Percentiles rank a stretch among this genome's conserved stretches.
phyloP scores from a whole-genome alignment of 306 rosid genomes.

The Acacia melanoxylon region DNA sequence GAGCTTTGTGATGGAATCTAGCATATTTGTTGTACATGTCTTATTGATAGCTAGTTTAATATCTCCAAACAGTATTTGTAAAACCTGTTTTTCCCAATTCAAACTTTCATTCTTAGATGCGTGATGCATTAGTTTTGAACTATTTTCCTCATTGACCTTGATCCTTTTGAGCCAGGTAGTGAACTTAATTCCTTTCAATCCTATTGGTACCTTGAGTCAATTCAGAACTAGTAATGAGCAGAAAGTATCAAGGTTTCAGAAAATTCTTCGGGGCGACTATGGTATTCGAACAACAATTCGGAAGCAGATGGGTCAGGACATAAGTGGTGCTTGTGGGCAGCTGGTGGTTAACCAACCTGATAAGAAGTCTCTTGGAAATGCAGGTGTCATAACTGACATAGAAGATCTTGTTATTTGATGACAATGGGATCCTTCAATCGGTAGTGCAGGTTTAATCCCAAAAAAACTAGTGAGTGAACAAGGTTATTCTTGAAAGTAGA shows the following conservation, averaged over 20 bases:
- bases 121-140: background rate
- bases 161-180: slow-evolving; percentile 68
- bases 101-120: background rate
- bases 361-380: slow-evolving; percentile 48
- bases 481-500: background rate
- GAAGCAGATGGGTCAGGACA: slow-evolving; percentile 95
- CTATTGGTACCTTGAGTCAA: slow-evolving; percentile 81
- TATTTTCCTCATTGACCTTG: slow-evolving; percentile 8
- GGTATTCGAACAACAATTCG: slow-evolving; percentile 82
- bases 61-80: background rate
- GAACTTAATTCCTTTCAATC: slow-evolving; percentile 94
- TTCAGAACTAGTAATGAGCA: slow-evolving; percentile 68
- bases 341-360: slow-evolving; percentile 68
- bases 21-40: background rate
- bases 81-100: background rate
- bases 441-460: background rate
- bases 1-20: background rate
- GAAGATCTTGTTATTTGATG: slow-evolving; percentile 69
- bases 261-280: slow-evolving; percentile 77
- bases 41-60: background rate
- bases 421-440: background rate
- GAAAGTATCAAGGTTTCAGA: slow-evolving; percentile 71
- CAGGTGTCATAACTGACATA: slow-evolving; percentile 63
- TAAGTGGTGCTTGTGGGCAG: slow-evolving; percentile 99
- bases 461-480: background rate